Evolutionary conservation across 108 stramenopile genomes (phyloP).

Genomic region (Fistulifera pelliculosa): DNA sequence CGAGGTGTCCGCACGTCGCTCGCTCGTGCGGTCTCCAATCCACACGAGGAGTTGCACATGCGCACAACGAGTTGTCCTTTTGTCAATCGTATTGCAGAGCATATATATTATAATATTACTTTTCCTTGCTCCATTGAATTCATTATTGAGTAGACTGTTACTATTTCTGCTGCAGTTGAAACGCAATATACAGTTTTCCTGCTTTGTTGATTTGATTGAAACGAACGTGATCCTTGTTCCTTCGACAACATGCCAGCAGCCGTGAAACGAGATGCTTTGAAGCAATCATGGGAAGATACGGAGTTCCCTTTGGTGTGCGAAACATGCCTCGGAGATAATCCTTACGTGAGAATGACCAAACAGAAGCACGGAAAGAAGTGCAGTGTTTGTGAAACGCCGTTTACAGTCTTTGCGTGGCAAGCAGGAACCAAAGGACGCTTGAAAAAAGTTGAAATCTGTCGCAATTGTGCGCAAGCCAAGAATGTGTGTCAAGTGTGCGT

Average conservation of each 20-base stretch:
- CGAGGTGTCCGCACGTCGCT: too few relatives aligned
- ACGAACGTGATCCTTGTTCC: too few relatives aligned
- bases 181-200: too few relatives aligned
- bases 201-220: too few relatives aligned
- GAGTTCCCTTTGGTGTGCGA: constrained; percentile 98
- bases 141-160: too few relatives aligned
- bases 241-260: constrained; percentile 44
- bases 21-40: too few relatives aligned
- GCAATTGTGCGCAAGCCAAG: constrained; percentile 91
- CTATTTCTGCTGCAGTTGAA: too few relatives aligned
- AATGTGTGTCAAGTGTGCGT: constrained; percentile 99
- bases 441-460: constrained; percentile 95
- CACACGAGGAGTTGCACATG: too few relatives aligned
- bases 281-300: constrained; percentile 89
- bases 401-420: constrained; percentile 96
- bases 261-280: constrained; percentile 81
- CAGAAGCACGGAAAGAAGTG: constrained; percentile 90
- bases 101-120: too few relatives aligned
- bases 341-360: constrained; percentile 98
- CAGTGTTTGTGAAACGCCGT: constrained; percentile 93
- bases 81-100: too few relatives aligned
- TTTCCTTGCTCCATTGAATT: too few relatives aligned
- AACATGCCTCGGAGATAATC: constrained; percentile 98
- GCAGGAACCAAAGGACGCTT: constrained; percentile 92
- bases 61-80: too few relatives aligned